Percentiles rank a stretch among this genome's conserved stretches.
Evolutionary conservation across 768 basidiomycete genomes (phyloP).

Genomic region (Pleurotus cornucopiae): DNA sequence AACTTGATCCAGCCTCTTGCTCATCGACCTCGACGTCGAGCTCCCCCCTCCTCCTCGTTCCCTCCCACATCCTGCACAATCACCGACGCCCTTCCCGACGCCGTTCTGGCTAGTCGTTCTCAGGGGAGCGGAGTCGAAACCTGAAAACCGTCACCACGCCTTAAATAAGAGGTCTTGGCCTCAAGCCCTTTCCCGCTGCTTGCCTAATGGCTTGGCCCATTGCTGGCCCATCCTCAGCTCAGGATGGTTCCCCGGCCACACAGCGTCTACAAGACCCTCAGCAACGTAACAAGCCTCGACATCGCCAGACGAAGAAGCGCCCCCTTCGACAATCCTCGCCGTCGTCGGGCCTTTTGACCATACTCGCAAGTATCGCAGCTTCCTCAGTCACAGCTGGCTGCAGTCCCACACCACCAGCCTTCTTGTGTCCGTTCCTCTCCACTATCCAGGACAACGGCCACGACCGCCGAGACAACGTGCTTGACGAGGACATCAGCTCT

Average conservation of each 20-base stretch:
- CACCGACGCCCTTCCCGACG: background rate
- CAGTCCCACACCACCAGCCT: constrained; percentile 51
- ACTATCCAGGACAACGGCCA: constrained; percentile 13
- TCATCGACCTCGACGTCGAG: constrained; percentile 17
- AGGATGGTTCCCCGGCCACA: constrained; percentile 13
- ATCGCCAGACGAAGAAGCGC: background rate
- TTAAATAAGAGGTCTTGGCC: constrained; percentile 9
- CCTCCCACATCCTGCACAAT: constrained; percentile 13
- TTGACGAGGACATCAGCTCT: constrained; percentile 8
- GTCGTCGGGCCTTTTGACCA: constrained; percentile 48
- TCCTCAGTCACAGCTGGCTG: constrained; percentile 41
- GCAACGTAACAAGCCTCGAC: background rate
- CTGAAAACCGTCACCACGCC: constrained; percentile 7
- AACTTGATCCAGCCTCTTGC: constrained; percentile 9
- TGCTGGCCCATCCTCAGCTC: constrained; percentile 25
- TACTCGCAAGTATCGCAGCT: constrained; percentile 53
- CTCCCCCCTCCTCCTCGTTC: constrained; percentile 9
- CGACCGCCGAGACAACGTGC: background rate
- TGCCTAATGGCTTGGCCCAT: constrained; percentile 54
- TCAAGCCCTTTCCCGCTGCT: constrained; percentile 25
- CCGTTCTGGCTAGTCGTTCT: background rate
- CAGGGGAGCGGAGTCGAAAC: constrained; percentile 8
- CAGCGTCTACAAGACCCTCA: background rate
- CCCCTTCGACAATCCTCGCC: constrained; percentile 22
- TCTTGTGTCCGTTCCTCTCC: constrained; percentile 53